Evolutionary conservation across 441 rosid species (phyloP).

Genomic region (Mallotus repandus): DNA sequence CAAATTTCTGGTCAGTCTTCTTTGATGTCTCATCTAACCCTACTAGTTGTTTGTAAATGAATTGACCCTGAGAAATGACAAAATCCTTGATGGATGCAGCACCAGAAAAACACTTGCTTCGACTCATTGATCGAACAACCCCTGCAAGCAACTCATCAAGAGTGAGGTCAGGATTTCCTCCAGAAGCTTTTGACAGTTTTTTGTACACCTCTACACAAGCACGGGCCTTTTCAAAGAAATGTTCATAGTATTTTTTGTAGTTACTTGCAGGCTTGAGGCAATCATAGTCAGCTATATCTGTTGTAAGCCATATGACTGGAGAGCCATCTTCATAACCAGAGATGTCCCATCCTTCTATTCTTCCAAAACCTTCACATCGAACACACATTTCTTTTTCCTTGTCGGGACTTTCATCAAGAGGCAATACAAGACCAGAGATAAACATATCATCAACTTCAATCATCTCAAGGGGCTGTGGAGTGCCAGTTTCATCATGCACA

Average conservation of each 20-base stretch:
- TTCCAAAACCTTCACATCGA: constrained; percentile 60
- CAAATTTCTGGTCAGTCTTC: constrained; percentile 45
- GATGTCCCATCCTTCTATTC: constrained; percentile 66
- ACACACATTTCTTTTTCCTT: constrained; percentile 47
- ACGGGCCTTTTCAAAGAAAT: constrained; percentile 63
- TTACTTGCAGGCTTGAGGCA: constrained; percentile 61
- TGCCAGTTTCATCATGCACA: constrained; percentile 53
- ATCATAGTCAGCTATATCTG: constrained; percentile 66
- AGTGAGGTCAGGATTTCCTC: constrained; percentile 62
- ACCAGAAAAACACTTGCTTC: constrained; percentile 52
- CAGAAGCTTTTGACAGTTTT: constrained; percentile 53
- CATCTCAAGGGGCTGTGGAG: constrained; percentile 60
- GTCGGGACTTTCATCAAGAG: constrained; percentile 43
- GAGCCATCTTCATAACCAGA: constrained; percentile 86
- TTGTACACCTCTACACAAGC: constrained; percentile 68
- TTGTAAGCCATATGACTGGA: constrained; percentile 72
- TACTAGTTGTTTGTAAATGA: constrained; percentile 68
- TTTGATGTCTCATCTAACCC: constrained; percentile 71
- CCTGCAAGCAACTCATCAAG: constrained; percentile 77
- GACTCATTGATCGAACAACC: constrained; percentile 65
- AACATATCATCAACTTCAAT: constrained; percentile 60
- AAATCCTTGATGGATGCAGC: constrained; percentile 62
- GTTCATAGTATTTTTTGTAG: constrained; percentile 54
- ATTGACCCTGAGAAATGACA: constrained; percentile 68
- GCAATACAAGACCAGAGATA: constrained; percentile 62